Evolutionary conservation across 768 basidiomycete genomes (phyloP), one percentile per base, ranked within the genome.

Genomic region (Hygrocybe punicea): DNA sequence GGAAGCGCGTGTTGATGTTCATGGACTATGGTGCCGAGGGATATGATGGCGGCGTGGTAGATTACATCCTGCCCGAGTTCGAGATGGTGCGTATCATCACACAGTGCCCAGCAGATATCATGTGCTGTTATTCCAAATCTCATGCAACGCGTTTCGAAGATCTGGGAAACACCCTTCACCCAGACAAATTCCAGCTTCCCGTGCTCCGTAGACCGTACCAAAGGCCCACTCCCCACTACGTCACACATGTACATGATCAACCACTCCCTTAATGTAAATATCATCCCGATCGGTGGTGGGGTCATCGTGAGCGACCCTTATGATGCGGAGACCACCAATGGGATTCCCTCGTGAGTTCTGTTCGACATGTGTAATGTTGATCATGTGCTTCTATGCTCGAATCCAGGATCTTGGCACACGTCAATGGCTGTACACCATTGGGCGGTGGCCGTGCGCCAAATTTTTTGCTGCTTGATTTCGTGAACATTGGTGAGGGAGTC

Each of bases 161-260:
- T 84, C 19, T 84, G 84, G 82, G 83, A 84, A 66, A 78, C 79
- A 21, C 83, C 81, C 0, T 84, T 81, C 66, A 73, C 71, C 40
- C 71, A 76, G 6, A 83, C 81, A 4, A 71, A 84, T 60, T 35
- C 74, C 6, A 71, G 62, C 9, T 84, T 84, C 68, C 81, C 83
- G 0, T 85, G 84, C 65, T 72, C 67, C 17, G 77, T 84, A 24
- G 74, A 84, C 58, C 78, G 83, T 36, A 82, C 75, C 25, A 62
- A 61, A 16, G 82, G 82, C 0, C 78, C 81, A 6, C 72, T 83
- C 19, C 61, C 76, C 5, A 74, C 73, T 1, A 66, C 66, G 24
- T 81, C 83, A 53, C 83, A 85, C 62, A 79, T 79, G 64, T 81
- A 83, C 63, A 68, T 84, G 69, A 81, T 84, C 66, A 85, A 84